Conservation (phyloP, 1,139 yeast genomes). For the Nakaseomyces uthaithaninus region DNA sequence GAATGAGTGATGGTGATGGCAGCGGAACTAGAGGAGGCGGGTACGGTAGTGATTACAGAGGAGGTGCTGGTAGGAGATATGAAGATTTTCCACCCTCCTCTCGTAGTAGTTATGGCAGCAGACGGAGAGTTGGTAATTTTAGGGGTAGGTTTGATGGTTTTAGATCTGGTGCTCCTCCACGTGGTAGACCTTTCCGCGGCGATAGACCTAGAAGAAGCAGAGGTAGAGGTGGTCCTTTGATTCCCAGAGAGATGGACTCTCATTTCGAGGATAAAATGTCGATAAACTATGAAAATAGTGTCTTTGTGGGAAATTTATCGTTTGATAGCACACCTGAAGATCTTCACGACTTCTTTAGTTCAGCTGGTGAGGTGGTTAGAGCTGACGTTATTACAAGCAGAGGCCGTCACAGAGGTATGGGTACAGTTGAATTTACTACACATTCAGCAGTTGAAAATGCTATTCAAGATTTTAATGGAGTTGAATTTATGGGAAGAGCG, state of each 20-base stretch:
- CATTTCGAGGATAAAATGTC: conserved; percentile 34
- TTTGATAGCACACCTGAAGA: conserved; percentile 50
- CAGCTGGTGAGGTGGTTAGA: conserved; percentile 60
- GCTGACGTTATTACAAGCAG: conserved; percentile 78
- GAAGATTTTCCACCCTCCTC: conserved; percentile 10
- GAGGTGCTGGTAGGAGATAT: conserved; percentile 22
- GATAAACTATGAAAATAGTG: conserved; percentile 56
- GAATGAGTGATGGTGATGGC: conserved; percentile 13
- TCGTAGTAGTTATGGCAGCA: conserved; percentile 2
- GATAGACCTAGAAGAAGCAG: conserved; percentile 27
- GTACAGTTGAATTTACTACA: conserved; percentile 71
- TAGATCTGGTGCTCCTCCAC: conserved; percentile 4
- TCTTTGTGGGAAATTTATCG: conserved; percentile 63
- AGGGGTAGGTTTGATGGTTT: conserved; percentile 14
- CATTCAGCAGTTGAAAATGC: conserved; percentile 64
- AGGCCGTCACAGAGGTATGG: conserved; percentile 81
- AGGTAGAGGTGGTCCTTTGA: conserved; percentile 20
- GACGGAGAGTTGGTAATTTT: conserved; percentile 21
- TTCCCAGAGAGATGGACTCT: conserved; percentile 11
- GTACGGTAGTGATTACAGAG: conserved; percentile 15
- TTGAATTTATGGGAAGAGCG: conserved; percentile 59
- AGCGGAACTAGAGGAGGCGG: conserved; percentile 3
- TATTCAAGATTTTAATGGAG: conserved; percentile 57
- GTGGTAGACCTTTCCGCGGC: conserved; percentile 26
- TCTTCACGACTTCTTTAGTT: conserved; percentile 46